phyloP scores from a whole-genome alignment of 345 rosid species.

The Stellera chamaejasme region DNA sequence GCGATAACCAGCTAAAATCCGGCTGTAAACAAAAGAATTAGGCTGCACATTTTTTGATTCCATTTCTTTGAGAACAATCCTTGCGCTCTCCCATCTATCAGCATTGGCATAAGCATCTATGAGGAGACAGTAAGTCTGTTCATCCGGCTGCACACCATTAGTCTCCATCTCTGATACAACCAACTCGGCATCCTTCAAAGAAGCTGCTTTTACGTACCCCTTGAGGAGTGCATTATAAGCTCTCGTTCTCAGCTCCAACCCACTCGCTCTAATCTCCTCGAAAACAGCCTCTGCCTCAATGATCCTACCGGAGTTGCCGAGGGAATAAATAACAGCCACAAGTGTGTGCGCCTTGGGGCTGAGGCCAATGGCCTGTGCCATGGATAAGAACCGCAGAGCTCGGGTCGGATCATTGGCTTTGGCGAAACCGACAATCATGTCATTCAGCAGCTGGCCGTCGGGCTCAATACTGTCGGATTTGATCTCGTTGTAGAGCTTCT shows the following conservation, averaged over 20 bases:
- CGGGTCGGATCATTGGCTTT: slow-evolving; percentile 61
- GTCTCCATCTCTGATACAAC: slow-evolving; percentile 89
- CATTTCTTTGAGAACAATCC: slow-evolving; percentile 91
- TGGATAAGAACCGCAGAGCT: slow-evolving; percentile 60
- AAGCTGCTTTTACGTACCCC: slow-evolving; percentile 74
- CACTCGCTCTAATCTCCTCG: slow-evolving; percentile 80
- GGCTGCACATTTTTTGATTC: slow-evolving; percentile 66
- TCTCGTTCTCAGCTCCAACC: slow-evolving; percentile 60
- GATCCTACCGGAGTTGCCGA: slow-evolving; percentile 59
- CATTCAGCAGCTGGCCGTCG: slow-evolving; percentile 74
- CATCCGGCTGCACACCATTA: slow-evolving; percentile 76
- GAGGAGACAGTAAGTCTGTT: slow-evolving; percentile 73
- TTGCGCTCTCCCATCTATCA: slow-evolving; percentile 94
- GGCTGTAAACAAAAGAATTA: slow-evolving; percentile 67
- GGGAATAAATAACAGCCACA: slow-evolving; percentile 47
- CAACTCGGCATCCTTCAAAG: slow-evolving; percentile 66
- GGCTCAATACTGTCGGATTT: slow-evolving; percentile 68
- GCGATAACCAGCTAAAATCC: slow-evolving; percentile 73
- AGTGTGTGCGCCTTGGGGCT: slow-evolving; percentile 54
- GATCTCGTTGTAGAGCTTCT: slow-evolving; percentile 58
- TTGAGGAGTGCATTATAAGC: slow-evolving; percentile 85
- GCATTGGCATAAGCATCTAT: slow-evolving; percentile 87
- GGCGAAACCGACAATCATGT: slow-evolving; percentile 76
- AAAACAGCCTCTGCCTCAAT: slow-evolving; percentile 90
- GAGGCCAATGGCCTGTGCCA: slow-evolving; percentile 71